Evolutionary conservation across 2,329 filamentous ascomycete species (phyloP), one percentile per base, ranked within the genome.

Genomic region (Neofusicoccum sp.): DNA sequence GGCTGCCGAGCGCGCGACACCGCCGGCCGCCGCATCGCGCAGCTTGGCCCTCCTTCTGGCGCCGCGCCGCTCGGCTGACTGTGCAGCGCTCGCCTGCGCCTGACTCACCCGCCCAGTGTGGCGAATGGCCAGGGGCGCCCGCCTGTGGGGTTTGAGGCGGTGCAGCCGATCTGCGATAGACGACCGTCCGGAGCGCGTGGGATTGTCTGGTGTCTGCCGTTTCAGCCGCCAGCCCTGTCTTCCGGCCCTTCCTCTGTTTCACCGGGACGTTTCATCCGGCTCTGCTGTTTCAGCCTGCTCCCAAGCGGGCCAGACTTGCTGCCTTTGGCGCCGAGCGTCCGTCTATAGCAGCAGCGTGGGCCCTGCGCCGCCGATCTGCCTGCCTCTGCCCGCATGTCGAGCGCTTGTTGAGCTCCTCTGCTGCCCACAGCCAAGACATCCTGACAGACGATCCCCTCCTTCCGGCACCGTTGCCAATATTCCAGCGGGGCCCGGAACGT

Each of bases 121-220:
- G 51, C 51, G 38, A 56, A 31, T 31, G 40, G 31, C 51, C 49
- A 54, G 49, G 49, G 49, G 49, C 9, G 3, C 48, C 20, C 48
- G 34, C 7, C 24, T 56, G 51, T 56, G 51, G 51, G 51, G 51
- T 43, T n/a, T 56, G 51, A 56, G 51, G 51, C 51, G 51, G 51
- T 56, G 51, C 51, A 56, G 16, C 38, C 38, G 51, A 56, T 56
- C 51, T 56, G 38, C 51, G 51, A 56, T 56, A 56, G 51, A 56
- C 51, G 51, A 56, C 51, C 51, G 51, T n/a, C n/a, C 26, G 24
- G 20, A 26, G 49, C 20, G 34, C 31, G 49, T 40, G 26, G 44
- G 26, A 16, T 28, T 16, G 26, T 16, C 34, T 54, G 49, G 40
- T 31, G 36, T 14, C 28, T 36, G 38, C 38, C 3, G 36, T 54